Evolutionary conservation across 179 eudicot genomes (phyloP).

Genomic region (Spergularia azorica): DNA sequence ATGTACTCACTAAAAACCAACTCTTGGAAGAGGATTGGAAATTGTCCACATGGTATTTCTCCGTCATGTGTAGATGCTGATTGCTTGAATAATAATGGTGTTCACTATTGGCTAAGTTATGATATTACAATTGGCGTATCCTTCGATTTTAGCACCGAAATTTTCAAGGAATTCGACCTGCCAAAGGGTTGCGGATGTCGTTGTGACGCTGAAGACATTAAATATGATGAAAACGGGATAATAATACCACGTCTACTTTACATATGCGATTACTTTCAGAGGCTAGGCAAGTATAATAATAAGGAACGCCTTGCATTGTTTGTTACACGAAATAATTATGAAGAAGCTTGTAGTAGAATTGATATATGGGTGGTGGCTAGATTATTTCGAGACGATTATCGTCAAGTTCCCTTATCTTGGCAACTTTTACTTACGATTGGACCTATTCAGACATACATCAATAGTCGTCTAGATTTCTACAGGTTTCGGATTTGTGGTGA

Average conservation of each 20-base stretch:
- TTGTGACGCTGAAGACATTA: not conserved
- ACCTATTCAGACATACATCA: not conserved
- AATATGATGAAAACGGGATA: too few species aligned
- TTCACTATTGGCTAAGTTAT: not conserved
- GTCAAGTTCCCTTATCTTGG: slow-evolving; percentile 9
- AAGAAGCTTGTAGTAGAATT: not conserved
- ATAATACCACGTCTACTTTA: not conserved
- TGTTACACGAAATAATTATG: not conserved
- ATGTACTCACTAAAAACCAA: too few species aligned
- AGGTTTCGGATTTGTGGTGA: not conserved
- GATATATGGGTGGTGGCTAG: slow-evolving; percentile 17
- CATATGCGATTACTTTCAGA: not conserved
- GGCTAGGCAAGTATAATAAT: not conserved
- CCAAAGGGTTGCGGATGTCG: not conserved
- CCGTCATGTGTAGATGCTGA: too few species aligned
- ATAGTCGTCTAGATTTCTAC: not conserved
- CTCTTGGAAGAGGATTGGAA: too few species aligned
- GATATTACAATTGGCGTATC: not conserved
- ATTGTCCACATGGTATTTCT: too few species aligned
- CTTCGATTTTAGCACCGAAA: slow-evolving; percentile 5
- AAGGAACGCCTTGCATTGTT: not conserved
- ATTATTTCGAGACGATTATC: slow-evolving; percentile 5
- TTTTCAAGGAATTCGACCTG: slow-evolving; percentile 3
- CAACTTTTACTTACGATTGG: slow-evolving; percentile 8
- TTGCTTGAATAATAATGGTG: not conserved